Evolutionary conservation across 257 asterid genomes (phyloP), one percentile per base, ranked within the genome.

Genomic region (Petrea volubilis): DNA sequence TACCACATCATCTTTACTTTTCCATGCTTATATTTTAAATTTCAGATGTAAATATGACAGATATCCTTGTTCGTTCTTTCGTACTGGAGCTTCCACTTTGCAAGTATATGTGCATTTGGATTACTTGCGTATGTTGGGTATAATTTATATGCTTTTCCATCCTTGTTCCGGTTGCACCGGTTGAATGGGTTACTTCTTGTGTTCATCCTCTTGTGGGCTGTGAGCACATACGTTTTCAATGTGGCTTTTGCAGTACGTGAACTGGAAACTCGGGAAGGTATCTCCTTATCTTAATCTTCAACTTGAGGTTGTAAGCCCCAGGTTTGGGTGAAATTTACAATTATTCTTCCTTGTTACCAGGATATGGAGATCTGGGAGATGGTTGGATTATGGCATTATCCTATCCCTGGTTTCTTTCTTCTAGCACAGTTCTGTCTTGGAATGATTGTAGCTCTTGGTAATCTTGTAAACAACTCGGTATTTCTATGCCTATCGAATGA

Each of bases 311-410:
- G 17, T 24, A 46, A 52, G 68, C 25, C 59, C 68, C 20, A 10
- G 70, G 60, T n/a, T 68, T 64, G 68, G 41, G 58, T 78, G 43
- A 49, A 34, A 60, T 73, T 81, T 76, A 71, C 69, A 14, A 34
- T 59, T 53, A 11, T 59, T 76, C 65, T 72, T 21, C 68, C 63
- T 75, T 60, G 67, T 70, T 47, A 50, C 65, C 86, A 94, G 99
- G 98, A 94, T 77, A 91, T 91, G 98, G 95, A 91, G 83, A 91
- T 89, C 68, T 94, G 99, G 99, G 99, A 94, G 86, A 89, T 90
- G 98, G 84, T 94, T 80, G 99, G 99, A 70, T 74, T 94, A 74
- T 94, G 99, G 99, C 99, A 82, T 80, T 94, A 94, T 87, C 91
- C 99, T 43, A 94, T 91, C 80, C 99, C 99, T 79, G 99, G 97